Base-by-base conservation (phyloP, 495 filamentous ascomycete genomes). In the Neurospora hispaniola region DNA sequence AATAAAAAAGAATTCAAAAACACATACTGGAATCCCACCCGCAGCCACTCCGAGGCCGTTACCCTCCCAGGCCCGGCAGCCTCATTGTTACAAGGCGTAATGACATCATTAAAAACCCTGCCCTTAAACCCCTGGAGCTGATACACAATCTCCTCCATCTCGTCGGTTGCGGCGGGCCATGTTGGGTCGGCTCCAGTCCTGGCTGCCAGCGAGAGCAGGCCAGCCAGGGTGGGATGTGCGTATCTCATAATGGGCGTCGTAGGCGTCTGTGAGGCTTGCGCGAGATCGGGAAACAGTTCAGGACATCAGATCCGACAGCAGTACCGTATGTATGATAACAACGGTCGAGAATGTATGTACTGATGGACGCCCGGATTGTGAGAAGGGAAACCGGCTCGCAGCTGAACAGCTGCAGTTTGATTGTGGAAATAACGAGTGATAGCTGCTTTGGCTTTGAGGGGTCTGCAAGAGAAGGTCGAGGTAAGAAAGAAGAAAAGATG, bases 71-170 rank as follows among this genome's bases (percentile, higher is more conserved):
- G 83, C 0, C 85, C 86, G 5, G 85, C 82, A 54, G 85, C 82
- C 69, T 88, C 86, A 48, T 84, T 86, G 42, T 83, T 82, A 78
- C 89, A 91, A 6, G 89, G 89, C 44, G 82, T 87, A 69, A 91
- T 85, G 27, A 84, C 82, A 59, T 85, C 83, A 69, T 85, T 83
- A 74, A 91, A 89, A 70, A 85, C 78, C 73, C 88, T 81, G 31
- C 81, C 82, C 66, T 82, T 83, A 73, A 88, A 85, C 0, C 87
- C 87, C 31, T 84, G 79, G 41, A 86, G 86, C 73, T 89, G 84
- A 74, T 86, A 87, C 81, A 89, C 85, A 71, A 90, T 87, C 79
- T 89, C 88, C 78, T 90, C 88, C 76, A 90, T 80, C 79, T 90
- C 88, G 74, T 90, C 88, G 5, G 84, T 85, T 0, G 83, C 77